A percentile compares a stretch with the other conserved stretches of the same genome.
Conservation (phyloP, 257 asterid genomes). For the Nemophila menziesii region DNA sequence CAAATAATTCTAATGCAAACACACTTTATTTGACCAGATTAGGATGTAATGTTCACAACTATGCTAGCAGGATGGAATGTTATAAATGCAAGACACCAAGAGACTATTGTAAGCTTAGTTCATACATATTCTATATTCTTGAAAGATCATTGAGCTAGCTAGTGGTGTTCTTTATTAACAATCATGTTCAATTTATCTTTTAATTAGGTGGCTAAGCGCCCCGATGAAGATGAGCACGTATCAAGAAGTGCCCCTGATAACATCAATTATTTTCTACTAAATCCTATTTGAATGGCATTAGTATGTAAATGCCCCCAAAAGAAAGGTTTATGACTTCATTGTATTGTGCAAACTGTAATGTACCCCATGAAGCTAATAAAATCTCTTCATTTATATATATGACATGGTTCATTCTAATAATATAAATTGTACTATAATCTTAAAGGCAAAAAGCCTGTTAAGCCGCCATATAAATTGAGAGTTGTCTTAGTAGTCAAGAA, state of each 20-base stretch:
- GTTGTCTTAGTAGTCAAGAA: too few species aligned
- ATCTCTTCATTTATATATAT: slow-evolving; percentile 8
- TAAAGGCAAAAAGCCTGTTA: too few species aligned
- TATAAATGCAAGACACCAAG: slow-evolving; percentile 50
- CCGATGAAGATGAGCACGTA: background rate
- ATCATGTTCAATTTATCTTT: too few species aligned
- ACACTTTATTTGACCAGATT: slow-evolving; percentile 17
- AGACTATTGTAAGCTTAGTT: slow-evolving; percentile 36
- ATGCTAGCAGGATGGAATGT: slow-evolving; percentile 69
- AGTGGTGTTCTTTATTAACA: background rate
- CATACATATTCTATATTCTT: background rate
- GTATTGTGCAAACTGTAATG: slow-evolving; percentile 3
- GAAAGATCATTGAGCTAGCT: background rate
- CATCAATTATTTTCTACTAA: background rate
- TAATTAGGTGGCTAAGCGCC: background rate
- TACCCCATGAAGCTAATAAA: slow-evolving; percentile 9
- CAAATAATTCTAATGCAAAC: background rate
- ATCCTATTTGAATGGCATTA: slow-evolving; percentile 1
- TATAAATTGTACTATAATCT: too few species aligned
- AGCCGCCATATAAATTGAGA: too few species aligned
- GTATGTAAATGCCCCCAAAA: slow-evolving; percentile 6
- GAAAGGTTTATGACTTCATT: slow-evolving; percentile 15
- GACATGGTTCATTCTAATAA: too few species aligned
- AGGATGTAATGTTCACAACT: slow-evolving; percentile 65
- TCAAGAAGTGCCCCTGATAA: background rate